Conservation (phyloP, 2,329 filamentous ascomycete genomes). For the Teratosphaeria epicoccoides region DNA sequence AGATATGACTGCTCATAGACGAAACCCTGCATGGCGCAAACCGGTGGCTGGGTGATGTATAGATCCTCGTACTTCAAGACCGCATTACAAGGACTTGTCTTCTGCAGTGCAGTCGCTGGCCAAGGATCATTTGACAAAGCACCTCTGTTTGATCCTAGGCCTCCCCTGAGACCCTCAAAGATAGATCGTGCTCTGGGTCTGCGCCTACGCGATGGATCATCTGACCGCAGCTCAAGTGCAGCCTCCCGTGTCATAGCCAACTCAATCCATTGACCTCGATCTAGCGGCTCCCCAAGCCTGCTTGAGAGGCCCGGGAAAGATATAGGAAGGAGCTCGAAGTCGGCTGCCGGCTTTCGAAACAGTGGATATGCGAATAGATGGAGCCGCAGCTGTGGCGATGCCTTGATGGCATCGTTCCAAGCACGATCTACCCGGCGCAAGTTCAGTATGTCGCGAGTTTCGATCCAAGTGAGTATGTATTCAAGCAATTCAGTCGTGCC, state of each 20-base stretch:
- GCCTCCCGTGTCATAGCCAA: conserved; percentile 13
- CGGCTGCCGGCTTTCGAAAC: conserved; percentile 9
- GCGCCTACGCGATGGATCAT: conserved; percentile 1
- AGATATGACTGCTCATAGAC: background rate
- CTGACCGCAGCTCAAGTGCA: conserved; percentile 10
- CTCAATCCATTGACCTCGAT: conserved; percentile 18
- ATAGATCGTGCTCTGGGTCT: conserved; percentile 10
- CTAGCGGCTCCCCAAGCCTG: conserved; percentile 10
- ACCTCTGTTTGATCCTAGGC: conserved; percentile 6
- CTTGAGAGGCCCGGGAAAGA: conserved; percentile 16
- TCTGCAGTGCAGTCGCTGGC: conserved; percentile 4
- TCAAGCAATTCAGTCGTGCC: conserved; percentile 18
- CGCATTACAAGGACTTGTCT: background rate
- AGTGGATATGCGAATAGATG: conserved; percentile 15
- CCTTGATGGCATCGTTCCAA: conserved; percentile 10
- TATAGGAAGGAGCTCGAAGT: conserved; percentile 16
- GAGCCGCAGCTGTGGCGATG: conserved; percentile 16
- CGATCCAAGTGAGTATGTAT: conserved; percentile 11
- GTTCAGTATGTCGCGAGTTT: conserved; percentile 11
- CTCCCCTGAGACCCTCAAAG: conserved; percentile 12
- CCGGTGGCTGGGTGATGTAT: conserved; percentile 17
- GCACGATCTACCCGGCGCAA: conserved; percentile 10
- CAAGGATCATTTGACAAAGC: conserved; percentile 5
- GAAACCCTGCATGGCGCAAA: conserved; percentile 18
- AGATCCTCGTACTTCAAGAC: conserved; percentile 9